phyloP scores from a whole-genome alignment of 208 protist genomes.

The Porcisia hertigi region DNA sequence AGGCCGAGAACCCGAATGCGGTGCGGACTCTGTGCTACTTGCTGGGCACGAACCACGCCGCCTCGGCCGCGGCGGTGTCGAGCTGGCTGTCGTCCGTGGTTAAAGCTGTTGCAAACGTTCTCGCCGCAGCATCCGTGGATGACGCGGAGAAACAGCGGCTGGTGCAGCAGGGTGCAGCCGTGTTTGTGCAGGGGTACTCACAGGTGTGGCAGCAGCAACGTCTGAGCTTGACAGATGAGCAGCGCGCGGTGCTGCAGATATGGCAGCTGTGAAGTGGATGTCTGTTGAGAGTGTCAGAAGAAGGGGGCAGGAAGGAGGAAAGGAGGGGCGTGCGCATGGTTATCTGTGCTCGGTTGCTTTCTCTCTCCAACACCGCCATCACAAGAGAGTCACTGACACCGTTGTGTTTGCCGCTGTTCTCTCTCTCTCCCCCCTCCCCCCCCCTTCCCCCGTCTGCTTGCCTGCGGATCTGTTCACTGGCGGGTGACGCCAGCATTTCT shows the following conservation, averaged over 20 bases:
- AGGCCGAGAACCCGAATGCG: slow-evolving; percentile 75
- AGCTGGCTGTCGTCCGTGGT: slow-evolving; percentile 45
- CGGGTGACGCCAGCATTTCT: not conserved
- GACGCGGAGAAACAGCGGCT: slow-evolving; percentile 55
- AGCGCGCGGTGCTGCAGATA: slow-evolving; percentile 35
- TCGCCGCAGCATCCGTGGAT: slow-evolving; percentile 51
- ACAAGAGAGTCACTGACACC: not conserved
- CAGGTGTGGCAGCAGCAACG: slow-evolving; percentile 41
- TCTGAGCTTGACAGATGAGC: slow-evolving; percentile 30
- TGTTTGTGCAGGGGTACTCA: slow-evolving; percentile 31
- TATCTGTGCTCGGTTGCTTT: not conserved
- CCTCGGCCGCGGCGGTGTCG: slow-evolving; percentile 22
- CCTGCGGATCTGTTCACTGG: not conserved
- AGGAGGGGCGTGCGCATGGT: not conserved
- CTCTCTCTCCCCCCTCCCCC: not conserved
- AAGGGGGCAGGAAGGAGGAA: not conserved
- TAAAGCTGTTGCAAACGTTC: slow-evolving; percentile 38
- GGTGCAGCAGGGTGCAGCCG: slow-evolving; percentile 30
- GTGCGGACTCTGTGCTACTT: slow-evolving; percentile 53
- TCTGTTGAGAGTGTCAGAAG: not conserved
- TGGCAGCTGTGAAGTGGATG: slow-evolving; percentile 28
- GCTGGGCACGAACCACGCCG: slow-evolving; percentile 19
- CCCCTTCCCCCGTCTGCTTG: not conserved
- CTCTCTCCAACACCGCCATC: too few species aligned
- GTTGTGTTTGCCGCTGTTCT: not conserved